A percentile compares a stretch with the other conserved stretches of the same genome.
Evolutionary conservation across 305 asterid genomes (phyloP).

Genomic region (Ajuga reptans): DNA sequence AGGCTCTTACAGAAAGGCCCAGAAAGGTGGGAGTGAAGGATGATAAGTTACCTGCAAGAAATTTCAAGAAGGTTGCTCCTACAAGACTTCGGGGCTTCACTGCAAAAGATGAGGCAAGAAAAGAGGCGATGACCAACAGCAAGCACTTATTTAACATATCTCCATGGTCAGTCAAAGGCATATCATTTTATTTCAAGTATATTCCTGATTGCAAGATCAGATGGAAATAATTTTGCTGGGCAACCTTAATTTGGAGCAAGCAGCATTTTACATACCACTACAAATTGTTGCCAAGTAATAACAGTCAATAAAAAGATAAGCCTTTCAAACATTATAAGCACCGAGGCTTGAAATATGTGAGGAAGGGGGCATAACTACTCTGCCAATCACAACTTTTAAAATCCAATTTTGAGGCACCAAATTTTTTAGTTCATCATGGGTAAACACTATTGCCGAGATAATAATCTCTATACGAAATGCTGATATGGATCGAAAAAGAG

Average conservation of each 20-base stretch:
- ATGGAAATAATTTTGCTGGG: not conserved
- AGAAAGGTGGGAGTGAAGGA: not conserved
- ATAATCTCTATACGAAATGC: too few relatives aligned
- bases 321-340: not conserved
- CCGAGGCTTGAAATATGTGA: not conserved
- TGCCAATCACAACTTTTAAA: not conserved
- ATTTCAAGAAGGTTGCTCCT: conserved; percentile 90
- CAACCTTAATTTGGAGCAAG: too few relatives aligned
- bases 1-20: not conserved
- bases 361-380: not conserved
- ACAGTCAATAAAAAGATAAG: too few relatives aligned
- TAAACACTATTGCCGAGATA: too few relatives aligned
- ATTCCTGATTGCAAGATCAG: not conserved
- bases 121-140: conserved; percentile 20
- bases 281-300: too few relatives aligned
- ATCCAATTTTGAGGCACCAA: too few relatives aligned
- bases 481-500: too few relatives aligned
- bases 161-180: not conserved
- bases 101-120: conserved; percentile 34
- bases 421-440: too few relatives aligned
- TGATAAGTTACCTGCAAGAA: conserved; percentile 61
- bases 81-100: conserved; percentile 80
- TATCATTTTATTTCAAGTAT: not conserved
- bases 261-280: too few relatives aligned
- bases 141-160: conserved; percentile 7